Base-by-base conservation (phyloP, 2,329 filamentous ascomycete genomes). In the Cercospora zeina region DNA sequence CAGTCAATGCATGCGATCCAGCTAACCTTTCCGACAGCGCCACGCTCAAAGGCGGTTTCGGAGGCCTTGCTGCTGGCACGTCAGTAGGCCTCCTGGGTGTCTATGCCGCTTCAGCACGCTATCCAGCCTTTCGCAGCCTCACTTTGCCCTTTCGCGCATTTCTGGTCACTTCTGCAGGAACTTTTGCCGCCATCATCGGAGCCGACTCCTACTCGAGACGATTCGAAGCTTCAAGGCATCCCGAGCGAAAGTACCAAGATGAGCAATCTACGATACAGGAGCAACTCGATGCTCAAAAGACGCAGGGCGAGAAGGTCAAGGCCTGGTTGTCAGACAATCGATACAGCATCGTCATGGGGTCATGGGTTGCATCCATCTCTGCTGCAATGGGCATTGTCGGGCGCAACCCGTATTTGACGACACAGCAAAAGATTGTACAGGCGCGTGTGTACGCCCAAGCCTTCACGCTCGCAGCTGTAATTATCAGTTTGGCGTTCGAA, bases 361-460 rank as follows among this genome's bases (percentile, higher is more conserved):
- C 87, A 21, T 97, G 93, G 93, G 77, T 93, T 13, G 89, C 88
- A 39, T 87, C 87, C 70, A 93, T 97, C 87, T 86, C 83, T 62
- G 77, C 88, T 45, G 88, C 90, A 4, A 84, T 95, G 68, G 86
- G 82, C 59, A 75, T 96, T 31, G 91, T 97, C 66, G 86, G 89
- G 72, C 85, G 91, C 66, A 91, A 91, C 75, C 87, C 85, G 67
- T 90, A 88, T 74, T 82, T 96, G 51, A 85, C 83, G 54, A 87
- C 86, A 1, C 80, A 84, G 64, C 93, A 97, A 82, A 96, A 96
- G 83, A 80, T 97, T 21, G 93, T 97, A 14, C 93, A 97, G 82
- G 93, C 92, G 24, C 88, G 93, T 84, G 89, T 97, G 67, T 96
- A 96, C 78, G 93, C 93, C 3, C 93, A 97, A 80, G 91, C 90